A percentile compares a stretch with the other conserved stretches of the same genome.
phyloP scores from a whole-genome alignment of 352 stramenopile species.

The Phytophthora pseudosyringae region DNA sequence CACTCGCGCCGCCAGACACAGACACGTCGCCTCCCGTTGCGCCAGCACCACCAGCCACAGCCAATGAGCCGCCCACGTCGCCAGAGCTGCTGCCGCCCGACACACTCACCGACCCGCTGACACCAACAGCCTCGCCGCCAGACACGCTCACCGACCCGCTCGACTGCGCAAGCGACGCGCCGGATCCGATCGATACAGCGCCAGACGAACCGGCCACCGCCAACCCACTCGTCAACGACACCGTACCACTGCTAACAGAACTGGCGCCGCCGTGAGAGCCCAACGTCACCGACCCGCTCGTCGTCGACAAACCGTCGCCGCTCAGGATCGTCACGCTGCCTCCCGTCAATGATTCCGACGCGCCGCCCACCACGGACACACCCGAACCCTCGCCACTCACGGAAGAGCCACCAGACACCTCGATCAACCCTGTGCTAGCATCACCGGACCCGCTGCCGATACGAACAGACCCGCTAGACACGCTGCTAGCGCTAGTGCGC shows the following conservation, averaged over 20 bases:
- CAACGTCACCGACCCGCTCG: conserved; percentile 26
- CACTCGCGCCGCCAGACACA: conserved; percentile 21
- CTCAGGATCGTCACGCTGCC: conserved; percentile 30
- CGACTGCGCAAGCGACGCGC: conserved; percentile 14
- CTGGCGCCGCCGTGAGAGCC: conserved; percentile 9
- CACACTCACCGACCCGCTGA: conserved; percentile 15
- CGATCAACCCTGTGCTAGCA: conserved; percentile 29
- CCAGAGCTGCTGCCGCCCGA: conserved; percentile 9
- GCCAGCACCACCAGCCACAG: conserved; percentile 20
- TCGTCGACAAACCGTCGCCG: conserved; percentile 13
- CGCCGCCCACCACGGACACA: conserved; percentile 28
- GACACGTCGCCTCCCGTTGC: conserved; percentile 16
- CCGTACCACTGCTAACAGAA: conserved; percentile 13
- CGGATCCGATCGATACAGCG: conserved; percentile 22
- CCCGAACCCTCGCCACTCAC: conserved; percentile 25
- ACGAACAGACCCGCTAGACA: conserved; percentile 29
- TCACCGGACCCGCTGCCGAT: conserved; percentile 28
- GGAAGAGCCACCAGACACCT: conserved; percentile 37
- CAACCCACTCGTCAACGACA: conserved; percentile 23
- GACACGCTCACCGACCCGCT: conserved; percentile 33
- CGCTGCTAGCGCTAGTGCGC: conserved; percentile 23
- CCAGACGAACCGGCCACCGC: conserved; percentile 23
- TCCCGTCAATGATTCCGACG: conserved; percentile 28
- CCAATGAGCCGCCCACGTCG: conserved; percentile 8
- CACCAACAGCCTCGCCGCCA: conserved; percentile 12